Base-by-base conservation (phyloP, 129 eudicot species). In the Tagetes patula region DNA sequence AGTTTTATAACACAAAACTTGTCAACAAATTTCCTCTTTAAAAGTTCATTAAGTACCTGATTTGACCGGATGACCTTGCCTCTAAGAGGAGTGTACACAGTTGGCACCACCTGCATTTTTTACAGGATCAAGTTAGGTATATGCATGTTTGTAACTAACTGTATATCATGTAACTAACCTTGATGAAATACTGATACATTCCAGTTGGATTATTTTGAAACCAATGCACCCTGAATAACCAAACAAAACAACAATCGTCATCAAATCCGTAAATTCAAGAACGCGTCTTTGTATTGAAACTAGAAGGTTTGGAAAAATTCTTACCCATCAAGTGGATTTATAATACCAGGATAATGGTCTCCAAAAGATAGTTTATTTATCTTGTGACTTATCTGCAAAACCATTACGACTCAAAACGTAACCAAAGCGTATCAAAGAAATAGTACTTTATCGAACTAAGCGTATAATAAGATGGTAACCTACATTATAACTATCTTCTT, bases 301-400 rank as follows among this genome's bases (percentile, higher is more conserved):
- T 32, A 59, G 1, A 53, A 53, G 27, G 54, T 49, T 12, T 39
- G 61, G 11, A 60, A 63, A 48, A 49, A 20, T 20, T 70, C 76
- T 74, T 89, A 93, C 98, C 98, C 89, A 72, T 93, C 98, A 62
- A 93, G 92, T 56, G 98, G 98, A 84, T 93, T 93, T 62, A 93
- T 70, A 74, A 85, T 67, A 70, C 96, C 98, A 47, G 98, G 98
- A 81, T 85, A 84, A 66, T 84, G 73, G 13, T 79, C 89, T 68
- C 98, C 98, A 79, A 89, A 93, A 53, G 96, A 69, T 82, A 93
- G 80, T 82, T 81, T 89, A 83, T 93, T 87, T 73, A 93, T 93
- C 83, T 47, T 86, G 83, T 93, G 98, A 79, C 88, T 89, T 78
- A 93, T 89, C 98, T 93, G 91, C 76, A 79, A 43, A n/a, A 58